A percentile compares a stretch with the other conserved stretches of the same genome.
Conservation (phyloP, 257 asterid species). For the Handroanthus guayacan region DNA sequence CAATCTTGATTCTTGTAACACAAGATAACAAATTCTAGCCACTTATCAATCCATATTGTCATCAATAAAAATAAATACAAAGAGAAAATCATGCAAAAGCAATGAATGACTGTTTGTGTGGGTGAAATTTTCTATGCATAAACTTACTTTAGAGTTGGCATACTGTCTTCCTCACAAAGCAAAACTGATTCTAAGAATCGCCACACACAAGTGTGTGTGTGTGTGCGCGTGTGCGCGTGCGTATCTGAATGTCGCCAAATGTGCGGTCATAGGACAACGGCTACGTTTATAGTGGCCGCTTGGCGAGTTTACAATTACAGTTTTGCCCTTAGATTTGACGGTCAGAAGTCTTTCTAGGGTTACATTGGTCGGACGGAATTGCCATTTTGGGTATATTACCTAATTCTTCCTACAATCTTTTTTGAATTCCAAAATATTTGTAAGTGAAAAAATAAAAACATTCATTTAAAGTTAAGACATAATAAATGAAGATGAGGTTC, state of each 20-base stretch:
- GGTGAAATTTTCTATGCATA: not conserved
- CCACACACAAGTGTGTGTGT: conserved; percentile 1
- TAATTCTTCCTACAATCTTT: not conserved
- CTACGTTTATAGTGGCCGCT: conserved; percentile 9
- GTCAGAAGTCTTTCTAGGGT: conserved; percentile 4
- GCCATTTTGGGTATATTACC: too few species aligned
- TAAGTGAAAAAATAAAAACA: not conserved
- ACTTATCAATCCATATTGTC: conserved; percentile 1
- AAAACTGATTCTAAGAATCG: not conserved
- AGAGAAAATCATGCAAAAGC: conserved; percentile 10
- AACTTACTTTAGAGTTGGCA: conserved; percentile 35
- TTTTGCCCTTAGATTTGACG: conserved; percentile 23
- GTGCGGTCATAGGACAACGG: conserved; percentile 36
- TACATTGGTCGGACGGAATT: not conserved
- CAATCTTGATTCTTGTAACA: not conserved
- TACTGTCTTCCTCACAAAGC: conserved; percentile 2
- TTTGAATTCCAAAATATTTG: too few species aligned
- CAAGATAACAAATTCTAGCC: not conserved
- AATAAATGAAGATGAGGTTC: not conserved
- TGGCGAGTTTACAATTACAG: conserved; percentile 1
- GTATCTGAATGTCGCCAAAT: not conserved
- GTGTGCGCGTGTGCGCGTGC: not conserved
- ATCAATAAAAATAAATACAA: not conserved
- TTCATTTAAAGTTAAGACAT: not conserved
- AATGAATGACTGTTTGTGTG: not conserved